A percentile compares a stretch with the other conserved stretches of the same genome.
Evolutionary conservation across 257 asterid species (phyloP).

Genomic region (Capsicum baccatum): DNA sequence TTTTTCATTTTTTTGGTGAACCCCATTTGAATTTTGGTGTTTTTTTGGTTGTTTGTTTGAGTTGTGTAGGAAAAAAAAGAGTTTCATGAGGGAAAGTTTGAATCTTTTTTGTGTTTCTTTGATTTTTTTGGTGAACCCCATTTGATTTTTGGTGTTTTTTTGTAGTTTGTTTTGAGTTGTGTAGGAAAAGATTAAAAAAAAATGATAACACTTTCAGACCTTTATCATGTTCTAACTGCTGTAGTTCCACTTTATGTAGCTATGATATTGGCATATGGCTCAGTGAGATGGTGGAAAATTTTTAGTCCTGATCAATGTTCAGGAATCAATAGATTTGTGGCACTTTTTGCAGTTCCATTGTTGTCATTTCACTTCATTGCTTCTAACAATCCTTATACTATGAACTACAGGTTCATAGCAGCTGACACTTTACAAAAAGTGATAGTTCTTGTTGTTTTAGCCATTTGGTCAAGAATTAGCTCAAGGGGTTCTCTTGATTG

Average conservation of each 20-base stretch:
- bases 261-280: constrained; percentile 73
- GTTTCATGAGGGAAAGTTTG: constrained; percentile 17
- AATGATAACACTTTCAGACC: constrained; percentile 55
- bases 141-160: background rate
- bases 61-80: background rate
- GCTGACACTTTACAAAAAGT: constrained; percentile 75
- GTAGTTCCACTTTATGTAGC: constrained; percentile 79
- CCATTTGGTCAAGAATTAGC: constrained; percentile 56
- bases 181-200: background rate
- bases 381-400: constrained; percentile 66
- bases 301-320: constrained; percentile 81
- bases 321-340: constrained; percentile 78
- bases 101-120: background rate
- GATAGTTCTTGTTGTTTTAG: constrained; percentile 55
- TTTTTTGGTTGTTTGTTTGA: no score
- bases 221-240: constrained; percentile 75
- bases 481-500: constrained; percentile 65
- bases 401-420: constrained; percentile 76
- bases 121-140: no score
- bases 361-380: constrained; percentile 78
- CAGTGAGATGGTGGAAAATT: constrained; percentile 77
- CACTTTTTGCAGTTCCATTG: constrained; percentile 73
- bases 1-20: background rate
- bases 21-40: background rate
- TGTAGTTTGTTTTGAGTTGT: background rate